phyloP scores from a whole-genome alignment of 352 stramenopile genomes.

The Phytopythium aichiense region DNA sequence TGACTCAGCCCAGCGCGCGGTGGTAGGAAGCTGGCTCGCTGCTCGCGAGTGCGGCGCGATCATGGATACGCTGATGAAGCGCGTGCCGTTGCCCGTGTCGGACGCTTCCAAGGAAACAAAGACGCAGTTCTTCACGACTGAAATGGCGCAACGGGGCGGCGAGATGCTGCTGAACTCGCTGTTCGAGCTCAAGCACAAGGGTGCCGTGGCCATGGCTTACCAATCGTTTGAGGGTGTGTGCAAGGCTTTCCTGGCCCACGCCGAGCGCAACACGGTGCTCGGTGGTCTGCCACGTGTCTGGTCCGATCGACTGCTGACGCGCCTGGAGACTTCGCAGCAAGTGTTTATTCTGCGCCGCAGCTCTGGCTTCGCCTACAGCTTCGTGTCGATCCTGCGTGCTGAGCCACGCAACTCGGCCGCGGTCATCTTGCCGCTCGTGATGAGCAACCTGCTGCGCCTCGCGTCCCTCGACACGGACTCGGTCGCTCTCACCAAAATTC shows the following conservation, averaged over 20 bases:
- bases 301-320: constrained; percentile 70
- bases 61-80: constrained; percentile 70
- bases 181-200: constrained; percentile 88
- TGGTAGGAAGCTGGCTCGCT: constrained; percentile 85
- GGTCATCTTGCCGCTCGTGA: constrained; percentile 72
- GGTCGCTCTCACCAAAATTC: constrained; percentile 15
- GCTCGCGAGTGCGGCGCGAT: constrained; percentile 79
- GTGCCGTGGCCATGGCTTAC: constrained; percentile 78
- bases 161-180: constrained; percentile 78
- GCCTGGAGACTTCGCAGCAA: constrained; percentile 72
- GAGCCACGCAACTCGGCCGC: constrained; percentile 80
- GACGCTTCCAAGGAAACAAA: constrained; percentile 6
- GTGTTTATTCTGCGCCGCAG: constrained; percentile 87
- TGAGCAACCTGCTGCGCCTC: constrained; percentile 62
- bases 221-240: constrained; percentile 85
- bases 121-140: constrained; percentile 37
- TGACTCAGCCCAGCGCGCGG: constrained; percentile 66
- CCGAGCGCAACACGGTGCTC: constrained; percentile 50
- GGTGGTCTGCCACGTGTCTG: constrained; percentile 58
- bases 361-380: constrained; percentile 87
- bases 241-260: constrained; percentile 64
- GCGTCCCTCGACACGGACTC: constrained; percentile 54
- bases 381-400: constrained; percentile 82
- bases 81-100: constrained; percentile 37
- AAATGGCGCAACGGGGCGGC: constrained; percentile 52